These are phyloP conservation scores for Cladosporium sp. DNA, from an alignment of 2,329 filamentous ascomycete genomes.

Conservation along the genomic window DNA sequence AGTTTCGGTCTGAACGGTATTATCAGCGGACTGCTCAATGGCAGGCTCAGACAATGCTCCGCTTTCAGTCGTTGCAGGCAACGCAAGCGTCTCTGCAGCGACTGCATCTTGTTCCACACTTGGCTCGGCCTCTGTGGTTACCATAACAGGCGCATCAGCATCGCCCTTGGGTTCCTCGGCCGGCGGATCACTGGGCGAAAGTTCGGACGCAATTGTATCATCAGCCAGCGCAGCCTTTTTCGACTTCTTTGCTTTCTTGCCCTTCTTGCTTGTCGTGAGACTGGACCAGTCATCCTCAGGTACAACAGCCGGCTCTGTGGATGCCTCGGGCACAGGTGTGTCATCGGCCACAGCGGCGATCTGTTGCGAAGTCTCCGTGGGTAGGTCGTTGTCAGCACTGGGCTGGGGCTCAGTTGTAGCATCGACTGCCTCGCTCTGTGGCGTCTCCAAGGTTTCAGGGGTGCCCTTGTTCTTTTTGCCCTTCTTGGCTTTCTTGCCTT, in stretches of 20 bases:
- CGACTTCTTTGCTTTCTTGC: slow-evolving; percentile 36
- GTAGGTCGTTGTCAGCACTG: neutral
- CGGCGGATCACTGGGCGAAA: neutral
- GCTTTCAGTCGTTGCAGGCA: neutral
- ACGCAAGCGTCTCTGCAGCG: neutral
- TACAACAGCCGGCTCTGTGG: neutral
- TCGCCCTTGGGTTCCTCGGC: neutral
- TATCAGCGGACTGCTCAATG: neutral
- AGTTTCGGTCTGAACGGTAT: neutral
- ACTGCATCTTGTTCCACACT: neutral
- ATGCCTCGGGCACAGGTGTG: neutral
- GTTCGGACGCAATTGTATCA: neutral
- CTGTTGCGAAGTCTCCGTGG: neutral
- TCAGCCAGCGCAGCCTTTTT: slow-evolving; percentile 15
- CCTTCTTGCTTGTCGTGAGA: slow-evolving; percentile 25
- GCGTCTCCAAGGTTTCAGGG: neutral
- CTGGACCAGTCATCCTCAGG: slow-evolving; percentile 28
- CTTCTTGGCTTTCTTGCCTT: slow-evolving; percentile 31
- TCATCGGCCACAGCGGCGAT: neutral
- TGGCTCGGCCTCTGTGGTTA: neutral
- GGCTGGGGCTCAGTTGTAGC: neutral
- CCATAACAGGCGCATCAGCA: neutral
- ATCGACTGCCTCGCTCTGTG: neutral
- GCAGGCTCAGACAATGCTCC: neutral
- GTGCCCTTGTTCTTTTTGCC: slow-evolving; percentile 25